Evolutionary conservation across 805 yeast species (phyloP).

Genomic region (Limtongia smithiae): DNA sequence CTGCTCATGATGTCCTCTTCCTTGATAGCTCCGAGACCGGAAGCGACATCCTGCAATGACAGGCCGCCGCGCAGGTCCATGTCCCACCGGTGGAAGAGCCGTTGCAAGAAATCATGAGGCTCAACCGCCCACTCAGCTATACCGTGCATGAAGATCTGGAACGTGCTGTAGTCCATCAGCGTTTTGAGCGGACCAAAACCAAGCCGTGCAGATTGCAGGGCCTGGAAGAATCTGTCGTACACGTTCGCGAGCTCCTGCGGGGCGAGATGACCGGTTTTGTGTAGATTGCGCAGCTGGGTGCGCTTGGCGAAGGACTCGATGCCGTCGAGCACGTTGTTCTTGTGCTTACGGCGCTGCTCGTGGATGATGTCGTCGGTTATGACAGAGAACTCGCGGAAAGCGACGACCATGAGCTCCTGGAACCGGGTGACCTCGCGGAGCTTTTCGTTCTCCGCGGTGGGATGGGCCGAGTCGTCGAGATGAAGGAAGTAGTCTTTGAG

Average conservation of each 20-base stretch:
- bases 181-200: constrained; percentile 47
- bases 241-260: constrained; percentile 61
- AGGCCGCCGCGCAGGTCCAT: constrained; percentile 49
- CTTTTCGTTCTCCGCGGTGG: constrained; percentile 61
- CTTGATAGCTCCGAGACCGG: constrained; percentile 66
- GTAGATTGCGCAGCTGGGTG: constrained; percentile 83
- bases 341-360: constrained; percentile 64
- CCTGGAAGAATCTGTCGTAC: constrained; percentile 80
- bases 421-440: constrained; percentile 71
- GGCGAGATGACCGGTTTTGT: constrained; percentile 61
- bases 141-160: constrained; percentile 69
- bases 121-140: constrained; percentile 68
- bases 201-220: constrained; percentile 58
- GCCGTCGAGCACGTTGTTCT: constrained; percentile 75
- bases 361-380: constrained; percentile 71
- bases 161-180: constrained; percentile 71
- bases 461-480: constrained; percentile 69
- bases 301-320: constrained; percentile 88
- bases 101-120: constrained; percentile 49
- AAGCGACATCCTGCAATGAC: constrained; percentile 63
- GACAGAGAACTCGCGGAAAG: constrained; percentile 83
- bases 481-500: constrained; percentile 76
- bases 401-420: constrained; percentile 84
- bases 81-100: constrained; percentile 73
- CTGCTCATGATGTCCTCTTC: constrained; percentile 74